Evolutionary conservation across 2,329 filamentous ascomycete species (phyloP).

Genomic region (Fusarium sp.): DNA sequence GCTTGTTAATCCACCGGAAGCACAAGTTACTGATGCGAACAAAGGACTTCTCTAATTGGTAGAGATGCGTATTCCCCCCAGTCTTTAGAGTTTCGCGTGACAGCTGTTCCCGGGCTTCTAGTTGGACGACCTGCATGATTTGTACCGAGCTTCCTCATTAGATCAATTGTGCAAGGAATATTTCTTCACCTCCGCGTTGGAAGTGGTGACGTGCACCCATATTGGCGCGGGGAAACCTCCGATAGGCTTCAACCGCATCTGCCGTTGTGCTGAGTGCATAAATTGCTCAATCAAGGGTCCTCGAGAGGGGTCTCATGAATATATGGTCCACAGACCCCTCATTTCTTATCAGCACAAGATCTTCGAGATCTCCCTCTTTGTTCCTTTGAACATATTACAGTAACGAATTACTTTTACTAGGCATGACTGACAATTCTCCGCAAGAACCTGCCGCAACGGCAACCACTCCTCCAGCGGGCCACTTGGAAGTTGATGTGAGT

Average conservation of each 20-base stretch:
- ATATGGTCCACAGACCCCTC: background rate
- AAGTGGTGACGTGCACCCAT: background rate
- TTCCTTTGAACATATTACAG: background rate
- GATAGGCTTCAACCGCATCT: background rate
- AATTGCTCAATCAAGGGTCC: background rate
- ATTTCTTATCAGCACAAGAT: background rate
- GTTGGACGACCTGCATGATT: background rate
- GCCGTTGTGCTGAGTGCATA: background rate
- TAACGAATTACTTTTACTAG: too few relatives aligned
- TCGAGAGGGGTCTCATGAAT: background rate
- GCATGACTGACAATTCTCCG: background rate
- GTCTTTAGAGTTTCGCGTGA: background rate
- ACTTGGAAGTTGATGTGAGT: slow-evolving; percentile 1
- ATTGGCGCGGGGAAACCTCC: background rate
- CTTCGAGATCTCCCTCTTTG: background rate
- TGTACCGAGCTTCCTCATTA: background rate
- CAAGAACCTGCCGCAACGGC: background rate
- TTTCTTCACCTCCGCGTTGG: background rate
- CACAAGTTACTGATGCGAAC: background rate
- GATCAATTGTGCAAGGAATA: background rate
- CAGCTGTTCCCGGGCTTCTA: too few relatives aligned
- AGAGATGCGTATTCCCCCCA: background rate
- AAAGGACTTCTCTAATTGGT: background rate
- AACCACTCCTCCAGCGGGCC: background rate
- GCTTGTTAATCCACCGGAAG: background rate